Evolutionary conservation across 495 filamentous ascomycete genomes (phyloP).

Genomic region (Aspergillus sparsus): DNA sequence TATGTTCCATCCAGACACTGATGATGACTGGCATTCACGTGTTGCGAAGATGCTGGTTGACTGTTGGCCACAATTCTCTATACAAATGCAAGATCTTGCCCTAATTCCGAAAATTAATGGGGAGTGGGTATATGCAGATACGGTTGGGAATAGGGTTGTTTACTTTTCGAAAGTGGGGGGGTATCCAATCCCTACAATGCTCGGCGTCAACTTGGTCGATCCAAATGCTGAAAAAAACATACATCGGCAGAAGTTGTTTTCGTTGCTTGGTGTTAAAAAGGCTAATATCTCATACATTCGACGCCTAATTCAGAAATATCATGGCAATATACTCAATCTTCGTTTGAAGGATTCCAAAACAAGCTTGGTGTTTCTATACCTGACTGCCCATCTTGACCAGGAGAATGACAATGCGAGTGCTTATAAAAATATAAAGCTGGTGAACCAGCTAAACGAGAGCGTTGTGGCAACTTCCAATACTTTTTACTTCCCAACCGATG

Average conservation of each 20-base stretch:
- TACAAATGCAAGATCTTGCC: conserved; percentile 2
- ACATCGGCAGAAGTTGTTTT: conserved; percentile 29
- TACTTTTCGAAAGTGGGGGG: conserved; percentile 25
- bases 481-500: conserved; percentile 23
- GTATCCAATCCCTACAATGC: conserved; percentile 29
- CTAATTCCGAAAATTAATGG: conserved; percentile 21
- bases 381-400: conserved; percentile 20
- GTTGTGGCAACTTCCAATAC: not conserved
- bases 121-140: conserved; percentile 16
- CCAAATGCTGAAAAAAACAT: conserved; percentile 17
- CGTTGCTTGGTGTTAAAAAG: conserved; percentile 24
- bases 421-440: conserved; percentile 2
- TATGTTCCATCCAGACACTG: conserved; percentile 13
- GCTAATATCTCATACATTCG: not conserved
- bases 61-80: not conserved
- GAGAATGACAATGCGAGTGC: not conserved
- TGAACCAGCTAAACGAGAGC: not conserved
- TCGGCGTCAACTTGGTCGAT: conserved; percentile 20
- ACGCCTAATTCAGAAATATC: not conserved
- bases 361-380: conserved; percentile 36
- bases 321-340: not conserved
- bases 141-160: not conserved
- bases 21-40: conserved; percentile 25
- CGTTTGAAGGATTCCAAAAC: conserved; percentile 21
- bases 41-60: conserved; percentile 23